Evolutionary conservation across 2,329 filamentous ascomycete species (phyloP).

Genomic region (Talaromyces sp.): DNA sequence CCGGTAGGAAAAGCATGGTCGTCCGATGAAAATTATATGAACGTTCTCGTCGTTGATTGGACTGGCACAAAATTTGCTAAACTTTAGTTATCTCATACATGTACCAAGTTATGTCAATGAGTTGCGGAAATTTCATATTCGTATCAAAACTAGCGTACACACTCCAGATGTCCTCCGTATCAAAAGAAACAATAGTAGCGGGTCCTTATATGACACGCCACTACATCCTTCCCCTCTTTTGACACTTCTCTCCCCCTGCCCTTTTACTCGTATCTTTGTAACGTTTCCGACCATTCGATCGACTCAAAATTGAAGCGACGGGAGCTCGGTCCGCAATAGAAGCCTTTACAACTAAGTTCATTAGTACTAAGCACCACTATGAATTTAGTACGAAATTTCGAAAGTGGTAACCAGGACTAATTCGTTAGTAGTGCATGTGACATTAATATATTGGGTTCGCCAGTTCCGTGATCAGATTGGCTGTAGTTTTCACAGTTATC

Average conservation of each 20-base stretch:
- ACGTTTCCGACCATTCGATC: background rate
- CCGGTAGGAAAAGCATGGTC: background rate
- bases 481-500: background rate
- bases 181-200: background rate
- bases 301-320: background rate
- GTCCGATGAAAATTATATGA: background rate
- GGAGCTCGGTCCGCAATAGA: background rate
- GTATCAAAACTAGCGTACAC: background rate
- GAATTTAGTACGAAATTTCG: background rate
- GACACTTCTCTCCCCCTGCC: background rate
- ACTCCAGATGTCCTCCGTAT: background rate
- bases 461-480: background rate
- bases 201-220: background rate
- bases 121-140: background rate
- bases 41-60: background rate
- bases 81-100: background rate
- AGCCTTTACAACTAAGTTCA: background rate
- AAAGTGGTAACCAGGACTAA: background rate
- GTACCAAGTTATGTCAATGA: background rate
- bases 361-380: background rate
- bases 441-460: background rate
- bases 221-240: background rate
- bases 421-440: constrained; percentile 1
- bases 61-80: background rate
- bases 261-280: constrained; percentile 1